Percentiles rank a stretch among this genome's conserved stretches.
Evolutionary conservation across 495 filamentous ascomycete species (phyloP).

Genomic region (Xylaria longipes): DNA sequence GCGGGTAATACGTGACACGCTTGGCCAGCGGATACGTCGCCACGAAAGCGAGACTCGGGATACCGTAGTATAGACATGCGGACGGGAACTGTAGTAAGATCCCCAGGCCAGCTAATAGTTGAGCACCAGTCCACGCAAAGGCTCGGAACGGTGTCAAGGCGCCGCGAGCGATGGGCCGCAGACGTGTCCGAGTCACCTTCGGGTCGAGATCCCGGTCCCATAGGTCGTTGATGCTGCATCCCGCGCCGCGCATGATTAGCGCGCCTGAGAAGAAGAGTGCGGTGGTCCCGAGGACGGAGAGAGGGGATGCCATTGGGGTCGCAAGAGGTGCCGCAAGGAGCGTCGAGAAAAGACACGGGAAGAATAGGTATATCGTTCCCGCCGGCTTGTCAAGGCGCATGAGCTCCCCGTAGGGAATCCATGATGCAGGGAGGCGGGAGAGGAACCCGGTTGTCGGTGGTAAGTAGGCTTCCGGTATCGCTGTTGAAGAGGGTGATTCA

Average conservation of each 20-base stretch:
- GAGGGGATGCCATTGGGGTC: conserved; percentile 62
- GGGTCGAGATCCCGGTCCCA: conserved; percentile 95
- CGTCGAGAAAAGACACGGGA: conserved; percentile 93
- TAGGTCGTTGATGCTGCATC: conserved; percentile 96
- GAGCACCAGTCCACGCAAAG: conserved; percentile 79
- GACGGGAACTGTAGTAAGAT: conserved; percentile 86
- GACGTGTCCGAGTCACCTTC: conserved; percentile 82
- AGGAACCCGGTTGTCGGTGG: conserved; percentile 79
- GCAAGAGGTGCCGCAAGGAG: conserved; percentile 69
- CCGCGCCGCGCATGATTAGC: conserved; percentile 95
- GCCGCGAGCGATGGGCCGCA: conserved; percentile 86
- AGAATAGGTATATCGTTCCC: conserved; percentile 94
- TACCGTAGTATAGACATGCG: conserved; percentile 84
- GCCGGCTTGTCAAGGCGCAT: conserved; percentile 92
- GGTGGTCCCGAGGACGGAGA: conserved; percentile 65
- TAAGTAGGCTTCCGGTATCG: conserved; percentile 54
- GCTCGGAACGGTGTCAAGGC: conserved; percentile 79
- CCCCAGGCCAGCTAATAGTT: conserved; percentile 80
- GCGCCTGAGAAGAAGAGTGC: conserved; percentile 87
- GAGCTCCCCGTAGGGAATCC: conserved; percentile 94
- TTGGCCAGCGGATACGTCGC: conserved; percentile 89
- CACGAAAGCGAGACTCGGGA: conserved; percentile 84
- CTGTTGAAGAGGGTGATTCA: conserved; percentile 29
- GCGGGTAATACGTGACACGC: conserved; percentile 91
- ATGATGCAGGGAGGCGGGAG: conserved; percentile 73